These are phyloP conservation scores for Heliosperma pusillum DNA, from an alignment of 148 eudicot genomes.

Conservation along the genomic window DNA sequence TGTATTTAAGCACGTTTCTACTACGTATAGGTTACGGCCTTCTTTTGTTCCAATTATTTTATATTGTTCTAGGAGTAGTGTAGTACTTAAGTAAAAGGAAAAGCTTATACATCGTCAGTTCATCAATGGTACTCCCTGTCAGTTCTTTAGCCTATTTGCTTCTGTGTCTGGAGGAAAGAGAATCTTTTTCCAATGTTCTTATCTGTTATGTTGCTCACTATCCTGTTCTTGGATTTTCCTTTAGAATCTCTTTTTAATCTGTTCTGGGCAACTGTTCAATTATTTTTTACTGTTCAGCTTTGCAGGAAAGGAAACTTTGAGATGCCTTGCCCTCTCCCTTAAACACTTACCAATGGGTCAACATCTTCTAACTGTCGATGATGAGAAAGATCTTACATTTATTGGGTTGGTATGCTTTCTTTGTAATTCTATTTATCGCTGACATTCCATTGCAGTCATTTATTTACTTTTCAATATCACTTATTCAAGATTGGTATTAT, in stretches of 20 bases:
- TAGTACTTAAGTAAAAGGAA: not conserved
- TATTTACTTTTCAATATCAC: not conserved
- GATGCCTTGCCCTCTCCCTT: conserved; percentile 90
- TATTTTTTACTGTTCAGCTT: conserved; percentile 49
- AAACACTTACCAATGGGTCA: conserved; percentile 77
- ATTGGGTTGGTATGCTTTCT: conserved; percentile 99
- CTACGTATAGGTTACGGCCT: not conserved
- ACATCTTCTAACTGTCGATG: conserved; percentile 64
- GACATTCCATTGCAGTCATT: conserved; percentile 9
- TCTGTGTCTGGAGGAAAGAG: not conserved
- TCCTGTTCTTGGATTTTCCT: not conserved
- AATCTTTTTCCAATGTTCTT: not conserved
- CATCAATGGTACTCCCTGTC: not conserved
- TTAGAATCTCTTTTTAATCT: not conserved
- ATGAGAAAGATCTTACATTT: conserved; percentile 94
- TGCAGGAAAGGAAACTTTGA: conserved; percentile 94
- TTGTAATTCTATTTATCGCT: conserved; percentile 14
- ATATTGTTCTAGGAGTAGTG: not conserved
- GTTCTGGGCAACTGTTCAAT: not conserved
- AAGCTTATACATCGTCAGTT: not conserved
- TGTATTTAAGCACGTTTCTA: conserved; percentile 2
- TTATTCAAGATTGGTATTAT: conserved; percentile 1
- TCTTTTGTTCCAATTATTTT: not conserved
- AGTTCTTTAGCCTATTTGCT: not conserved
- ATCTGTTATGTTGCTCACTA: not conserved